Conservation (phyloP, 768 basidiomycete species). For the Tulasnella sp. region DNA sequence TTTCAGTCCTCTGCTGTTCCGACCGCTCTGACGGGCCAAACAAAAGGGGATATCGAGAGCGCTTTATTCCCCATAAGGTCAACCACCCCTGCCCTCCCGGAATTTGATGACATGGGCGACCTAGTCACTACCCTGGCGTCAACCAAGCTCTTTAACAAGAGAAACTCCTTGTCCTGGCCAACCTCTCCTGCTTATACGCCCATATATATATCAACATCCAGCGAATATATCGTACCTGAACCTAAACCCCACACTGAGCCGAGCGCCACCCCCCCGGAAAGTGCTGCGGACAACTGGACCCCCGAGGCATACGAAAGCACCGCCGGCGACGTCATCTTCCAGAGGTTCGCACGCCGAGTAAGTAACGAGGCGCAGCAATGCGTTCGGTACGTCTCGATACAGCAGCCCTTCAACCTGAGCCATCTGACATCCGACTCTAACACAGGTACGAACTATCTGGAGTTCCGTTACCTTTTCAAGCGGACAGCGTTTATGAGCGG, state of each 20-base stretch:
- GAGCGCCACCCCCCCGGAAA: slow-evolving; percentile 27
- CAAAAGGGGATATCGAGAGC: too few species aligned
- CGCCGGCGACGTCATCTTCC: slow-evolving; percentile 73
- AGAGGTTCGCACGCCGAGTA: slow-evolving; percentile 67
- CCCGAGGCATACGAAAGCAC: slow-evolving; percentile 76
- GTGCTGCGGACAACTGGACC: slow-evolving; percentile 45
- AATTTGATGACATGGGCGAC: slow-evolving; percentile 6
- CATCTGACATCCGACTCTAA: background rate
- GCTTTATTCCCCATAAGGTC: too few species aligned
- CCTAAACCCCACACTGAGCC: slow-evolving; percentile 33
- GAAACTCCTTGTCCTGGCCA: slow-evolving; percentile 15
- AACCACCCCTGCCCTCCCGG: background rate
- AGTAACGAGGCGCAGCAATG: slow-evolving; percentile 70
- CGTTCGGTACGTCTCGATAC: slow-evolving; percentile 48
- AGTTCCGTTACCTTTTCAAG: slow-evolving; percentile 74
- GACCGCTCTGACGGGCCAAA: too few species aligned
- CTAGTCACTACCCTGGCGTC: background rate
- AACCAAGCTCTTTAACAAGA: slow-evolving; percentile 1
- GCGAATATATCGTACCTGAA: slow-evolving; percentile 58
- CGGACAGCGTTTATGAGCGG: slow-evolving; percentile 54
- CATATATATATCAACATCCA: slow-evolving; percentile 60
- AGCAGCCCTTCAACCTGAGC: background rate
- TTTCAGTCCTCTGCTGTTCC: background rate
- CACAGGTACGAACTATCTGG: slow-evolving; percentile 80
- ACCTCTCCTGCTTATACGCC: slow-evolving; percentile 31